Conservation (phyloP, 1,284 basidiomycete species). For the Microbotryum intermedium region DNA sequence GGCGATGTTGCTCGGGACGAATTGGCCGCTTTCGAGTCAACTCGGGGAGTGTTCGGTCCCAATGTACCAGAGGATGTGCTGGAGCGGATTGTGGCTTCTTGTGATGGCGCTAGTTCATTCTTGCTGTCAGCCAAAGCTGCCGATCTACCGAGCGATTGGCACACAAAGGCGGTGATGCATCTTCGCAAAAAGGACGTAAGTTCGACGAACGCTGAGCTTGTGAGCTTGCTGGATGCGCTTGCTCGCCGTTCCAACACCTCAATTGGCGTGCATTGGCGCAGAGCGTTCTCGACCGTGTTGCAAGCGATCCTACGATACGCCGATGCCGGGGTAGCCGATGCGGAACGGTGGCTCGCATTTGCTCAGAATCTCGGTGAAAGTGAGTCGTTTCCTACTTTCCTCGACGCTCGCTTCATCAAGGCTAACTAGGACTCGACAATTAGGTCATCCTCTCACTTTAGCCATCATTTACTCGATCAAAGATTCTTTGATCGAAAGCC, state of each 20-base stretch:
- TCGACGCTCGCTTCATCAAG: background rate
- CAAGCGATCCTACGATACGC: constrained; percentile 50
- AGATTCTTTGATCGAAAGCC: constrained; percentile 56
- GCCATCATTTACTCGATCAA: constrained; percentile 59
- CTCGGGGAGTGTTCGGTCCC: constrained; percentile 48
- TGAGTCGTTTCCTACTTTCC: constrained; percentile 37
- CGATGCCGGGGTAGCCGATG: constrained; percentile 55
- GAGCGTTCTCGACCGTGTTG: constrained; percentile 52
- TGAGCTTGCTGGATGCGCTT: constrained; percentile 20
- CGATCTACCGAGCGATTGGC: constrained; percentile 9
- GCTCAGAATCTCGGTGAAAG: constrained; percentile 57
- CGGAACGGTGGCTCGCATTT: constrained; percentile 64
- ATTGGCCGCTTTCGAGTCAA: constrained; percentile 46
- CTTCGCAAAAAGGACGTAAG: constrained; percentile 12
- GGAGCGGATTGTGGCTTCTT: constrained; percentile 46
- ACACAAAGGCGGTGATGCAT: constrained; percentile 15
- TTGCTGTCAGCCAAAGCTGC: constrained; percentile 48
- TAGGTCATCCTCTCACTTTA: constrained; percentile 60
- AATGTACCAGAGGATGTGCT: constrained; percentile 43
- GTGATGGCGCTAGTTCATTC: constrained; percentile 60
- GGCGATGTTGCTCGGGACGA: constrained; percentile 42
- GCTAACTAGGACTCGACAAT: background rate
- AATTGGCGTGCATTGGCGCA: constrained; percentile 48
- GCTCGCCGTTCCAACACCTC: constrained; percentile 7
- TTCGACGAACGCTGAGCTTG: constrained; percentile 5